A percentile compares a stretch with the other conserved stretches of the same genome.
phyloP scores from a whole-genome alignment of 768 basidiomycete species.

The Mycena latifolia region DNA sequence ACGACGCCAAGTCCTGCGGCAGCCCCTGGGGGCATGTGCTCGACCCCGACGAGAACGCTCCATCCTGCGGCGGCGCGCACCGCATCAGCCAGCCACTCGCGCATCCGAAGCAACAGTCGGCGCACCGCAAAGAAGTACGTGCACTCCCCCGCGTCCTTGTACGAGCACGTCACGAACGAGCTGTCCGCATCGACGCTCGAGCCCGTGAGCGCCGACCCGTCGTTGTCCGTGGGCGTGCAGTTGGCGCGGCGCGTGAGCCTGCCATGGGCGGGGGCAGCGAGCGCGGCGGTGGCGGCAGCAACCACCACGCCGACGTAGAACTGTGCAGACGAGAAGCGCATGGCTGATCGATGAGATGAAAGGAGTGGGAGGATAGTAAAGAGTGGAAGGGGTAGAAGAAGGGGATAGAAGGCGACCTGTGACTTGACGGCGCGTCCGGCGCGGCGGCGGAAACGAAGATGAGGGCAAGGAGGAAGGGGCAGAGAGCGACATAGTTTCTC shows the following conservation, averaged over 20 bases:
- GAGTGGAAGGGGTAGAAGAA: too few species aligned
- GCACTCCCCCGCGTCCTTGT: slow-evolving; percentile 18
- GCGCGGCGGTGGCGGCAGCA: background rate
- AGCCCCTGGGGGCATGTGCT: slow-evolving; percentile 24
- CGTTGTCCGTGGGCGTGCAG: slow-evolving; percentile 6
- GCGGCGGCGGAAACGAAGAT: too few species aligned
- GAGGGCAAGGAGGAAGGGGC: too few species aligned
- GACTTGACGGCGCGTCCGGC: too few species aligned
- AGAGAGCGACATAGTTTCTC: too few species aligned
- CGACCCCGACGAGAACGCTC: slow-evolving; percentile 27
- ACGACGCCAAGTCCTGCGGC: slow-evolving; percentile 5
- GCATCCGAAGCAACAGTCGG: background rate
- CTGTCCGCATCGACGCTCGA: slow-evolving; percentile 1
- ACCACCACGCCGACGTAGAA: background rate
- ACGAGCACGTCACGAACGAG: slow-evolving; percentile 19
- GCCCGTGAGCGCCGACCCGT: slow-evolving; percentile 8
- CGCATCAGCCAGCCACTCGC: too few species aligned
- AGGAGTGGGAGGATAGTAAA: too few species aligned
- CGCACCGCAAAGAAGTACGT: slow-evolving; percentile 26
- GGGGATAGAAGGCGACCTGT: too few species aligned
- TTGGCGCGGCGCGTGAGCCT: background rate
- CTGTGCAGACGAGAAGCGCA: background rate
- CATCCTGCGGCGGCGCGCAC: slow-evolving; percentile 23
- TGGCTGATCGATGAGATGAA: too few species aligned
- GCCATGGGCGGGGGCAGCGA: slow-evolving; percentile 10